Percentiles rank a stretch among this genome's conserved stretches.
phyloP scores from a whole-genome alignment of 2,329 filamentous ascomycete species.

The Ascosphaera apis region DNA sequence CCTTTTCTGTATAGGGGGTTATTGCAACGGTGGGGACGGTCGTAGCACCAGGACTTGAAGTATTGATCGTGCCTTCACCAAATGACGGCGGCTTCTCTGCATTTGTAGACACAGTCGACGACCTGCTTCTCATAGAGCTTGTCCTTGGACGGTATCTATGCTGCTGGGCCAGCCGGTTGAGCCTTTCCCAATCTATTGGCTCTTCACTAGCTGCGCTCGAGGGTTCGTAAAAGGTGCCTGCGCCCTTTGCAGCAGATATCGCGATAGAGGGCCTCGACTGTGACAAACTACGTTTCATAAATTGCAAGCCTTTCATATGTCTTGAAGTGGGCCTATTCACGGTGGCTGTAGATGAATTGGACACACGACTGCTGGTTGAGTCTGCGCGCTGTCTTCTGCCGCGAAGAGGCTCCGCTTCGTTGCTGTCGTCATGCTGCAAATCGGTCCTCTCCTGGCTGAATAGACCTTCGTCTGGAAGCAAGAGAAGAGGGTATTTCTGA shows the following conservation, averaged over 20 bases:
- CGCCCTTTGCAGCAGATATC: background rate
- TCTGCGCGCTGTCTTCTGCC: background rate
- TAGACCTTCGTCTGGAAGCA: background rate
- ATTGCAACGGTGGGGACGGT: background rate
- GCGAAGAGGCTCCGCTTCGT: background rate
- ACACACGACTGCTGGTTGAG: background rate
- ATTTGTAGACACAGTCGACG: background rate
- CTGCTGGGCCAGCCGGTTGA: background rate
- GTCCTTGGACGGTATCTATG: background rate
- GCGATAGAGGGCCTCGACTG: background rate
- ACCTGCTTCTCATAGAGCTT: background rate
- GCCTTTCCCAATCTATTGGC: conserved; percentile 1
- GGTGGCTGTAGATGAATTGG: background rate
- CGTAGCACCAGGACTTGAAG: background rate
- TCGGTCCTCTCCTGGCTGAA: background rate
- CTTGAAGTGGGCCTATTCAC: background rate
- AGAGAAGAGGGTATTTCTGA: too few relatives aligned
- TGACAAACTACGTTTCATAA: background rate
- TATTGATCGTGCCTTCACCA: background rate
- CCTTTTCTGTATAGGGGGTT: background rate
- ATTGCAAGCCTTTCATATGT: background rate
- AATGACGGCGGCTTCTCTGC: background rate
- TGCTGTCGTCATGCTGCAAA: background rate
- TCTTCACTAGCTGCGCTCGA: background rate
- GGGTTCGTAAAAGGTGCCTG: conserved; percentile 1